Evolutionary conservation across 805 yeast species (phyloP), one percentile per base, ranked within the genome.

Genomic region (Tanozyma kutaoensis): DNA sequence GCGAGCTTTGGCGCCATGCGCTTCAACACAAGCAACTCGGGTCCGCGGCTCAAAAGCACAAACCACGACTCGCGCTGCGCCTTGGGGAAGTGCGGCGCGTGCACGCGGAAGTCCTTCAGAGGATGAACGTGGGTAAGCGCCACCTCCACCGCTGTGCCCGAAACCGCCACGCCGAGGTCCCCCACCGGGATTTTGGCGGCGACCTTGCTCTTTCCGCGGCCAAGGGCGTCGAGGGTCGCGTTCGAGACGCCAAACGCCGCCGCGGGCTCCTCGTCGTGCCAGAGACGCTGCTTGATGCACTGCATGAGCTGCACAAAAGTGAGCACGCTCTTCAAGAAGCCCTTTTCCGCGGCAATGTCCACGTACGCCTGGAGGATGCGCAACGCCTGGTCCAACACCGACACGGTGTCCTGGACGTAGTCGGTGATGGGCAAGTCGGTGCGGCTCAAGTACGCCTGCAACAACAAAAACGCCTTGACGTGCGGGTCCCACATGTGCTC

Each of bases 61-160:
- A 88, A 82, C 97, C 98, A 91, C 0, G 93, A 72, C 46, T 91
- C 97, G 42, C 84, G 76, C 51, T 91, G 98, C 2, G 74, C 60
- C 50, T 91, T 88, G 24, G 95, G 93, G 55, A 81, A 91, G 39
- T 69, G 70, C 3, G 93, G 88, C 31, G 86, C 62, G 42, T 75
- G 72, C 27, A 82, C 68, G 36, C 69, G 69, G 56, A 72, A 79
- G 24, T 76, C 85, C 3, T 58, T 54, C 3, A 72, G 62, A 14
- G 34, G 39, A 28, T 68, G 72, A n/a, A 56, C 52, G 44, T 79
- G 93, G 7, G 45, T 48, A 20, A 82, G 52, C 13, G 48, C 52
- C 13, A 81, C 55, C 0, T 31, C 35, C 11, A 80, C 25, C 5
- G 38, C 30, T 3, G 46, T 58, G 24, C 80, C 74, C 2, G 17